A percentile compares a stretch with the other conserved stretches of the same genome.
Evolutionary conservation across 305 asterid species (phyloP).

Genomic region (Striga hermonthica): DNA sequence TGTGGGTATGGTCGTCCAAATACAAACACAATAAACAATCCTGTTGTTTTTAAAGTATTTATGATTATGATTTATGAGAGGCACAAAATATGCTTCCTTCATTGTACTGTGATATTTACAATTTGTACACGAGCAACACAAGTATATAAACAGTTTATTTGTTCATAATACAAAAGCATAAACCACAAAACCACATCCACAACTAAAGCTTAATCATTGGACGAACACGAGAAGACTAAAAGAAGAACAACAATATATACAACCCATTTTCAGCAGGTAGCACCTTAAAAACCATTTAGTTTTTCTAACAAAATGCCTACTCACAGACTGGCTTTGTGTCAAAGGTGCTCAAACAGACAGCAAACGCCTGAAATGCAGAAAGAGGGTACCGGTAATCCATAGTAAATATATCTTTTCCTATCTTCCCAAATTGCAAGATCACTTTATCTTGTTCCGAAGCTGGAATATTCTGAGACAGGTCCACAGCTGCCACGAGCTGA

Average conservation of each 20-base stretch:
- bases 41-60: not conserved
- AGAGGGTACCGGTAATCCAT: constrained; percentile 74
- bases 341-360: constrained; percentile 75
- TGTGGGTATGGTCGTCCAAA: constrained; percentile 24
- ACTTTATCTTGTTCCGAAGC: constrained; percentile 55
- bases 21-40: constrained; percentile 19
- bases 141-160: constrained; percentile 15
- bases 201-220: constrained; percentile 27
- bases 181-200: constrained; percentile 25
- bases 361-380: constrained; percentile 76
- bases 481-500: constrained; percentile 60
- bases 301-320: constrained; percentile 32
- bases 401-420: constrained; percentile 69
- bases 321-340: constrained; percentile 79
- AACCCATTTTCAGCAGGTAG: constrained; percentile 8
- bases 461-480: constrained; percentile 41
- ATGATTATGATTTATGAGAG: not conserved
- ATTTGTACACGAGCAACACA: too few species aligned
- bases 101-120: too few species aligned
- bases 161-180: constrained; percentile 23
- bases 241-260: constrained; percentile 17
- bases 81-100: too few species aligned
- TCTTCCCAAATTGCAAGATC: constrained; percentile 68
- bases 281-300: constrained; percentile 17
- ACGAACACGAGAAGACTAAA: not conserved